Evolutionary conservation across 345 rosid species (phyloP), one percentile per base, ranked within the genome.

Genomic region (Pseudoturritis turrita): DNA sequence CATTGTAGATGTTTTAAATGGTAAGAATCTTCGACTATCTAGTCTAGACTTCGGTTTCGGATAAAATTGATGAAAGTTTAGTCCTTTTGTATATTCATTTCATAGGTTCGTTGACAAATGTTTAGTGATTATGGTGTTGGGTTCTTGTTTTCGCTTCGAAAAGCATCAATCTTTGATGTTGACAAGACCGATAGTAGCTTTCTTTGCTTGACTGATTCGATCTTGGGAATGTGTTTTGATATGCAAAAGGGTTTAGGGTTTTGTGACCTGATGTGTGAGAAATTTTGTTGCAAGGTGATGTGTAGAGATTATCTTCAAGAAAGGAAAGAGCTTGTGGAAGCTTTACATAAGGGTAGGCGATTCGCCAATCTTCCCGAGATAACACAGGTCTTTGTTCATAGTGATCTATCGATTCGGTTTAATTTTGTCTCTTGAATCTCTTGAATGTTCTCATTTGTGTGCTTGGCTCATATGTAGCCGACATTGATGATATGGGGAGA

Each of bases 401-500:
- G 17, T 61, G 33, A 49, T 70, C 22, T 49, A 26, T 36, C 3
- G 11, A 21, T 36, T 7, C 17, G 58, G 11, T 70, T 19, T 31
- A 37, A 14, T 55, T n/a, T 25, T 23, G 46, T 65, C 45, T 36
- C n/a, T 19, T 33, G 31, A 58, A 1, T 33, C 33, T 31, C 43
- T 29, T 3, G 1, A 18, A n/a, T 62, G 41, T 29, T 45, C 41
- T 44, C n/a, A 22, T 21, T 21, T 41, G 25, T 14, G 23, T 59
- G 33, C 4, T 60, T 23, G 49, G 18, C 14, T 61, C 22, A 45
- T 55, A 31, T 80, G 83, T 83, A 90, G 96, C 86, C 90, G 3
- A 83, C 89, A 22, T 80, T 85, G 44, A 63, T 91, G 46, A 81
- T 94, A 25, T 91, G 97, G 97, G 93, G 97, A 74, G 93, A 89